Conservation (phyloP, 257 asterid genomes). For the Paulownia fortunei region DNA sequence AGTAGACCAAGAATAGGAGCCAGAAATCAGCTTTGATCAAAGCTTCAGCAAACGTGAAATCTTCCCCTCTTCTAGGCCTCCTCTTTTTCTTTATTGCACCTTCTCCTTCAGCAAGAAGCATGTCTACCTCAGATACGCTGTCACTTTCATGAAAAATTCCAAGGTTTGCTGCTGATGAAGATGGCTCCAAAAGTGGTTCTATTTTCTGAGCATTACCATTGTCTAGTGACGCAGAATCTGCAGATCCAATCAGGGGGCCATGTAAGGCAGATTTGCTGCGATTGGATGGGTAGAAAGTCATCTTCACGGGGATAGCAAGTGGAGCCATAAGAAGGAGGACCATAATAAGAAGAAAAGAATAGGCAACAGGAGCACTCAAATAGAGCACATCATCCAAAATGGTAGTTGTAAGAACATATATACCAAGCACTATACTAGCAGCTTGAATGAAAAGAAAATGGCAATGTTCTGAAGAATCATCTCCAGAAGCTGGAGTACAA, state of each 20-base stretch:
- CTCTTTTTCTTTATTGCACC: slow-evolving; percentile 61
- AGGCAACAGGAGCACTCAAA: slow-evolving; percentile 42
- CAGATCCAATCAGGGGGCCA: neutral
- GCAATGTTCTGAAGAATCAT: slow-evolving; percentile 54
- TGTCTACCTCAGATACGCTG: slow-evolving; percentile 47
- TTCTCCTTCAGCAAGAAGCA: slow-evolving; percentile 71
- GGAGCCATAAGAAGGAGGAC: slow-evolving; percentile 72
- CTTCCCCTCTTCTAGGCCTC: slow-evolving; percentile 75
- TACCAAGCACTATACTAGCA: slow-evolving; percentile 64
- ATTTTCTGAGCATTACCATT: slow-evolving; percentile 28
- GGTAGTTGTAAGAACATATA: slow-evolving; percentile 62
- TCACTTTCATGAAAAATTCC: slow-evolving; percentile 48
- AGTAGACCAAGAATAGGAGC: slow-evolving; percentile 69
- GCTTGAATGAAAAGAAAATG: slow-evolving; percentile 67
- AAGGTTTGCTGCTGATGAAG: slow-evolving; percentile 43
- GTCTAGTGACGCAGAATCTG: neutral
- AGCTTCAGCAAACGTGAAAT: slow-evolving; percentile 66
- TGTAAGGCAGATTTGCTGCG: slow-evolving; percentile 28
- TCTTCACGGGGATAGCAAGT: slow-evolving; percentile 67
- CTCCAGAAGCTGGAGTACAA: slow-evolving; percentile 66
- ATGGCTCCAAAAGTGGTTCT: slow-evolving; percentile 51
- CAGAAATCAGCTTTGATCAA: slow-evolving; percentile 77
- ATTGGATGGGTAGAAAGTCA: slow-evolving; percentile 62
- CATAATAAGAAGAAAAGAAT: slow-evolving; percentile 50
- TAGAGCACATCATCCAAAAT: slow-evolving; percentile 45